Evolutionary conservation across 2,329 filamentous ascomycete species (phyloP).

Genomic region (Ophiostoma sp.): DNA sequence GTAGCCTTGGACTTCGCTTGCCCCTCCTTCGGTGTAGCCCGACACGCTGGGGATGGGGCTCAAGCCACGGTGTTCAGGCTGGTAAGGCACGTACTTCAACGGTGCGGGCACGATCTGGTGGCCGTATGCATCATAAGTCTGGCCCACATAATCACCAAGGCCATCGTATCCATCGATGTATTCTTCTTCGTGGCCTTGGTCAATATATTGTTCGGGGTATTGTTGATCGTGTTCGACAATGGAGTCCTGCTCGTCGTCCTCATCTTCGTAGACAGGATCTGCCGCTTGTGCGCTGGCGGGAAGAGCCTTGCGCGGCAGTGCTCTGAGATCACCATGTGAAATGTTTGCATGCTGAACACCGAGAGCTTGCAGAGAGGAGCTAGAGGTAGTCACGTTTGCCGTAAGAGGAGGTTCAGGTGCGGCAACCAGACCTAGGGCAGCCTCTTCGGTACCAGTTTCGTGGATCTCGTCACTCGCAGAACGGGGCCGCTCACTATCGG

Average conservation of each 20-base stretch:
- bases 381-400: conserved; percentile 43
- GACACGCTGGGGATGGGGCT: conserved; percentile 92
- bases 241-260: conserved; percentile 38
- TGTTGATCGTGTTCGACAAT: conserved; percentile 36
- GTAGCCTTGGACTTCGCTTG: conserved; percentile 49
- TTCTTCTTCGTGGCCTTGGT: conserved; percentile 21
- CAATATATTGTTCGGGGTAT: conserved; percentile 39
- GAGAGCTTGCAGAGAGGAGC: conserved; percentile 50
- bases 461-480: conserved; percentile 58
- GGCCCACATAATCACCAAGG: conserved; percentile 32
- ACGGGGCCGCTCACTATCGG: conserved; percentile 66
- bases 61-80: conserved; percentile 63
- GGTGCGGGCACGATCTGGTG: conserved; percentile 60
- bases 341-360: conserved; percentile 63
- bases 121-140: conserved; percentile 46
- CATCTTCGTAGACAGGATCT: conserved; percentile 33
- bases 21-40: conserved; percentile 67
- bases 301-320: conserved; percentile 45
- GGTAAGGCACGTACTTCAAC: conserved; percentile 61
- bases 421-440: conserved; percentile 31
- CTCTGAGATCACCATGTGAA: conserved; percentile 54
- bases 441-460: conserved; percentile 38
- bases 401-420: conserved; percentile 46
- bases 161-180: conserved; percentile 37
- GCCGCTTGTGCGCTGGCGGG: not conserved